Evolutionary conservation across 805 yeast species (phyloP).

Genomic region (Yarrowia bubula): DNA sequence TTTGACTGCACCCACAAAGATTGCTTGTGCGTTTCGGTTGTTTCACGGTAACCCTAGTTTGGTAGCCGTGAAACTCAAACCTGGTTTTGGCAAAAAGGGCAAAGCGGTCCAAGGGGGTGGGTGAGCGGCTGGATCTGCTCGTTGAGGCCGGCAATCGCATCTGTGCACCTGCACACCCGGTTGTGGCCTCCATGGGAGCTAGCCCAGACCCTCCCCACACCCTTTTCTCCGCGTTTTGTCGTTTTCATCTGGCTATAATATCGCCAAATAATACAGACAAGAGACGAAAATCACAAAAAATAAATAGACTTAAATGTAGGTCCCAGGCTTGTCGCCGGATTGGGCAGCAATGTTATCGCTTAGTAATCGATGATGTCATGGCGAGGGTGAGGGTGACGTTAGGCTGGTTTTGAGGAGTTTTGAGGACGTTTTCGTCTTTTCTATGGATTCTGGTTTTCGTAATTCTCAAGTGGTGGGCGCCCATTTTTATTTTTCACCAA

Average conservation of each 20-base stretch:
- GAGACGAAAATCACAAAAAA: neutral
- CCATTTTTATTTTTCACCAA: no score
- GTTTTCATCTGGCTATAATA: neutral
- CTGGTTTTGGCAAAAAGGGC: neutral
- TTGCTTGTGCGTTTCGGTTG: slow-evolving; percentile 23
- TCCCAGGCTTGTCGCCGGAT: slow-evolving; percentile 18
- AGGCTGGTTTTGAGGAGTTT: no score
- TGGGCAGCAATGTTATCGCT: neutral
- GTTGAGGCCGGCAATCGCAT: no score
- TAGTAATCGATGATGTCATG: neutral
- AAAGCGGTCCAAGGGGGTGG: neutral
- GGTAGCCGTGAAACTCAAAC: slow-evolving; percentile 8
- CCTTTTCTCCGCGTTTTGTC: neutral
- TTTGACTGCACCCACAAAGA: slow-evolving; percentile 4
- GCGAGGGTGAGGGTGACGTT: no score
- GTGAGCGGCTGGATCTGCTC: neutral
- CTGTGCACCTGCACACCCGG: no score
- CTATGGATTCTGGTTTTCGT: no score
- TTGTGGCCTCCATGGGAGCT: no score
- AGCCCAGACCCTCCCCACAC: no score
- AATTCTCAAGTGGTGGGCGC: no score
- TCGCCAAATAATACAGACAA: neutral
- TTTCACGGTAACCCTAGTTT: slow-evolving; percentile 23
- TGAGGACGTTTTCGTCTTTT: neutral
- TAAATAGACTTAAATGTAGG: slow-evolving; percentile 6